Percentiles rank a stretch among this genome's conserved stretches.
Evolutionary conservation across 2,329 filamentous ascomycete species (phyloP).

Genomic region (Penicillium aurantiogriseum): DNA sequence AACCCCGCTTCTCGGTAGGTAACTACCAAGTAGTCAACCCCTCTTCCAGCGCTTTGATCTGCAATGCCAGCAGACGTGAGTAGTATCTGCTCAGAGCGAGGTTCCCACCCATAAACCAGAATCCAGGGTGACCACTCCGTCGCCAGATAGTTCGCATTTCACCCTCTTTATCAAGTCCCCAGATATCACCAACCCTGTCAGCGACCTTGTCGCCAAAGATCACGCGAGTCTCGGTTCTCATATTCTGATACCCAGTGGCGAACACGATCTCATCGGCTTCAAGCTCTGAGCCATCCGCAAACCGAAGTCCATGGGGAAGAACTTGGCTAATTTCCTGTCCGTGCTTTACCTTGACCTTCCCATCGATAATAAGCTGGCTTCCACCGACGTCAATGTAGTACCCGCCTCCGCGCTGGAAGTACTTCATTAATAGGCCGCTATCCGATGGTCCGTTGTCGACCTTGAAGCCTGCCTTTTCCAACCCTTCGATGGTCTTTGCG

Average conservation of each 20-base stretch:
- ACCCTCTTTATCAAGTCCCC: constrained; percentile 58
- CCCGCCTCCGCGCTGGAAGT: constrained; percentile 64
- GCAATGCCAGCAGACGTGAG: constrained; percentile 53
- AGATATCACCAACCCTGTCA: constrained; percentile 58
- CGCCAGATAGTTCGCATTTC: constrained; percentile 62
- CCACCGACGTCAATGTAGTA: constrained; percentile 71
- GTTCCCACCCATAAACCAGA: constrained; percentile 69
- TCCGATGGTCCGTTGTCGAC: constrained; percentile 58
- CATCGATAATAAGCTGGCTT: constrained; percentile 60
- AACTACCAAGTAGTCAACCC: constrained; percentile 21
- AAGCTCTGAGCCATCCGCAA: constrained; percentile 58
- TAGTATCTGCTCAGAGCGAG: constrained; percentile 62
- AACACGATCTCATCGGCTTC: constrained; percentile 65
- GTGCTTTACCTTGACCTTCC: constrained; percentile 64
- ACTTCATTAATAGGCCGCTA: constrained; percentile 60
- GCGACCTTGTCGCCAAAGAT: constrained; percentile 65
- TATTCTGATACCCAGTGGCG: constrained; percentile 62
- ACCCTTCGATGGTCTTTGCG: constrained; percentile 40
- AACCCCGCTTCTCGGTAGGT: background rate
- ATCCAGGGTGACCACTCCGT: constrained; percentile 60
- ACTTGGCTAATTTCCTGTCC: constrained; percentile 59
- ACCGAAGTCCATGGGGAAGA: constrained; percentile 48
- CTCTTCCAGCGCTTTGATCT: constrained; percentile 49
- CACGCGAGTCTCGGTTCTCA: constrained; percentile 59
- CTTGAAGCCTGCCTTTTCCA: constrained; percentile 60